Evolutionary conservation across 176 grass and related monocot genomes (phyloP), one percentile per base, ranked within the genome.

Genomic region (Musa schizocarpa): DNA sequence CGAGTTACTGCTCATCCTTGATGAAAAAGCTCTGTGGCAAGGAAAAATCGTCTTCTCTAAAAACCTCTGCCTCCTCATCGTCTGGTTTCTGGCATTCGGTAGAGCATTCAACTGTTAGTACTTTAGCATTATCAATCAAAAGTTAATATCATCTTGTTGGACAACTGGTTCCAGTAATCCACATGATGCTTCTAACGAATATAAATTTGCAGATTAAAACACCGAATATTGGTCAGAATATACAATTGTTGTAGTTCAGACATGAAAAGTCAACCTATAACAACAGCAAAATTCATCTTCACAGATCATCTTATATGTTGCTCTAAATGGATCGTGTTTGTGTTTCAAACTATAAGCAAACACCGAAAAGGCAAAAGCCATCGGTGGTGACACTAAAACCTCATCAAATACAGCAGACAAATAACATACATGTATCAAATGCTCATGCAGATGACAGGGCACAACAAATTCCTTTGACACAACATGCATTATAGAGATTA

Each of bases 31-130:
- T 87, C 54, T 89, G 84, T 8, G 91, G 96, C 55, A 99, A 92
- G 20, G 88, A 81, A 19, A 99, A 99, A 27, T 99, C 96, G 23
- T 93, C 94, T 26, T 72, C 79, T 76, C 88, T 87, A 54, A 99
- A 86, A 73, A 29, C 89, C 0, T 88, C 91, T 68, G 80, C 85
- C 57, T 92, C 96, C 10, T 99, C 96, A 2, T 99, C 90, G 63
- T 95, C 96, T 50, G 81, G 83, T 80, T 99, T 99, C 88, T 96
- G 87, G 27, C 71, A 20, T 71, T 6, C 34, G 34, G 34, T 43
- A 76, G 48, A 11, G 50, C 68, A 57, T 63, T 9, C 62, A 49
- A 69, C 49, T 52, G 13, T 3, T 25, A 17, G 56, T 69, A 29
- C 72, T 5, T 64, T 11, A 75, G 65, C 49, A 54, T 17, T 50